Conservation (phyloP, 2,329 filamentous ascomycete genomes). For the Paecilomyces variotii region DNA sequence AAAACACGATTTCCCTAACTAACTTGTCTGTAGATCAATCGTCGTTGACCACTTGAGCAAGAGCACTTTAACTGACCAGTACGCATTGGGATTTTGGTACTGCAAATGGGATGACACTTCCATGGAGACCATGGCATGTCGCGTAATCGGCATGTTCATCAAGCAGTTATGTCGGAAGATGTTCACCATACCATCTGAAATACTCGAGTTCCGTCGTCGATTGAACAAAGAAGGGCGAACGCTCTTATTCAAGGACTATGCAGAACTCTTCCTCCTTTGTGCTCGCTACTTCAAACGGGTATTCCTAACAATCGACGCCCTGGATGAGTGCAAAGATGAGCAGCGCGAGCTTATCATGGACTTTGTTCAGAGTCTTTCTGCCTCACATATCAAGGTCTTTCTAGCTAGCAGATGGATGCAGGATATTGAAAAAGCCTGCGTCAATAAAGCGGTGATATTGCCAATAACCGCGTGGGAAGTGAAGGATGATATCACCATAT, state of each 20-base stretch:
- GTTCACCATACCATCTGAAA: neutral
- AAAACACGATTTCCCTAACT: no score
- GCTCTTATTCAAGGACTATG: constrained; percentile 1
- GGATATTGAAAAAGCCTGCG: constrained; percentile 1
- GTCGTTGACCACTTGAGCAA: constrained; percentile 2
- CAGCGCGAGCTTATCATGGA: constrained; percentile 1
- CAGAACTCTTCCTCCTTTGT: constrained; percentile 3
- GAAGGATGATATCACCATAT: constrained; percentile 1
- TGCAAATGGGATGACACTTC: constrained; percentile 3
- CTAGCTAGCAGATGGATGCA: constrained; percentile 3
- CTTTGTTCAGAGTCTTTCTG: neutral
- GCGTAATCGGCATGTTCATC: constrained; percentile 3
- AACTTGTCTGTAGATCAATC: constrained; percentile 1
- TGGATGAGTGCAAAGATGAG: constrained; percentile 5
- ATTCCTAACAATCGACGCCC: constrained; percentile 2
- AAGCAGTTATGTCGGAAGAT: constrained; percentile 6
- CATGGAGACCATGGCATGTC: neutral
- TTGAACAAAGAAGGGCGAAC: constrained; percentile 1
- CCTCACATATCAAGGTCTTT: constrained; percentile 1
- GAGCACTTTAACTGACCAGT: neutral
- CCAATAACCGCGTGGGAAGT: neutral
- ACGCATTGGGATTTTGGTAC: constrained; percentile 2
- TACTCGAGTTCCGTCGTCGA: constrained; percentile 1
- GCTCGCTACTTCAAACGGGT: neutral
- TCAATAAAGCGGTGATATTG: neutral